Conservation (phyloP, 1,284 basidiomycete genomes). For the Trichosporon coremiiforme region DNA sequence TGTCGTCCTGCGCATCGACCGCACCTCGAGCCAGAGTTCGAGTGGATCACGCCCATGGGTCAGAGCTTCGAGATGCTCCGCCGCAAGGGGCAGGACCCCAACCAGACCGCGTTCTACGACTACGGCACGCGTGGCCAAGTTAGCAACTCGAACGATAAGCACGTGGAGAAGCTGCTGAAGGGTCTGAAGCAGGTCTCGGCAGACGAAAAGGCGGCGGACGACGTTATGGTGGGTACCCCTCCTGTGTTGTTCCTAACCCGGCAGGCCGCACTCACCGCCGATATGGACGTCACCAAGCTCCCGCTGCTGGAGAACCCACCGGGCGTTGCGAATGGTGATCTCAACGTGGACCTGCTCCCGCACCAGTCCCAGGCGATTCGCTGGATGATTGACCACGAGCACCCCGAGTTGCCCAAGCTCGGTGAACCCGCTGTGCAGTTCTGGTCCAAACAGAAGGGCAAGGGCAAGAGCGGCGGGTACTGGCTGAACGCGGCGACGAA, state of each 20-base stretch:
- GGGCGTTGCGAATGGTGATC: slow-evolving; percentile 64
- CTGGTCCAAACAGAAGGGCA: slow-evolving; percentile 67
- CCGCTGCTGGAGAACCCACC: slow-evolving; percentile 64
- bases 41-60: slow-evolving; percentile 72
- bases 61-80: slow-evolving; percentile 55
- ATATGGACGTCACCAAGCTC: slow-evolving; percentile 46
- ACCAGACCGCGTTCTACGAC: slow-evolving; percentile 12
- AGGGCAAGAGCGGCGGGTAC: slow-evolving; percentile 52
- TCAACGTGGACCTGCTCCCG: slow-evolving; percentile 71
- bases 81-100: slow-evolving; percentile 6
- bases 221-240: slow-evolving; percentile 61
- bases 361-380: slow-evolving; percentile 62
- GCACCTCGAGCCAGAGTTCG: slow-evolving; percentile 66
- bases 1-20: slow-evolving; percentile 62
- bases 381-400: slow-evolving; percentile 77
- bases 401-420: slow-evolving; percentile 69
- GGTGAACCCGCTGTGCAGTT: slow-evolving; percentile 78
- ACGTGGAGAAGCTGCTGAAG: slow-evolving; percentile 67
- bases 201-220: slow-evolving; percentile 63
- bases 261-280: slow-evolving; percentile 47
- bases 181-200: slow-evolving; percentile 74
- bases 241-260: not conserved
- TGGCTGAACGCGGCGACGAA: slow-evolving; percentile 71
- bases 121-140: slow-evolving; percentile 20
- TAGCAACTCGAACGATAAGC: slow-evolving; percentile 58